phyloP scores from a whole-genome alignment of 768 basidiomycete genomes.

The Mycena indigotica region DNA sequence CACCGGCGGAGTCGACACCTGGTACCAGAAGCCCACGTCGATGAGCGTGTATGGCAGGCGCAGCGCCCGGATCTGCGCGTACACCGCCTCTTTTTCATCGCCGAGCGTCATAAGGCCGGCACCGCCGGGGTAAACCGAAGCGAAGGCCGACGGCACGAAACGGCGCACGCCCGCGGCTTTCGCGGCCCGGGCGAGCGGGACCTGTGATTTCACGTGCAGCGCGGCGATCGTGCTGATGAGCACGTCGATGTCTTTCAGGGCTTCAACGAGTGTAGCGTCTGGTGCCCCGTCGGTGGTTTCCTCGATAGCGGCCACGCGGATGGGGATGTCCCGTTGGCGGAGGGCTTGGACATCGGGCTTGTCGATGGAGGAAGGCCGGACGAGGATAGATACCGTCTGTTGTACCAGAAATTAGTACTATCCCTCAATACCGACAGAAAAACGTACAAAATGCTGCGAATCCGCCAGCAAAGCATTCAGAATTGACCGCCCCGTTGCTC shows the following conservation, averaged over 20 bases:
- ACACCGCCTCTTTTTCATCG: conserved; percentile 31
- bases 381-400: conserved; percentile 13
- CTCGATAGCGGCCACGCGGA: conserved; percentile 13
- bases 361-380: conserved; percentile 9
- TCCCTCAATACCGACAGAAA: neutral
- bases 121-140: conserved; percentile 10
- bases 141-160: conserved; percentile 17
- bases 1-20: conserved; percentile 19
- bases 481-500: conserved; percentile 12
- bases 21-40: conserved; percentile 37
- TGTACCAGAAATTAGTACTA: neutral
- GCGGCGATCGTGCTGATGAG: conserved; percentile 16
- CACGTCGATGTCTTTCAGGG: conserved; percentile 11
- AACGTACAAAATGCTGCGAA: conserved; percentile 3
- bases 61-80: conserved; percentile 26
- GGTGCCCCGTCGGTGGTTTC: no score
- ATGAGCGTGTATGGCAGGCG: conserved; percentile 33
- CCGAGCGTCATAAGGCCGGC: conserved; percentile 1
- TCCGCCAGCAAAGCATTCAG: conserved; percentile 6
- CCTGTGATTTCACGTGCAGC: conserved; percentile 3
- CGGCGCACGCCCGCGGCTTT: conserved; percentile 18
- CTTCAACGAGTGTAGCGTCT: neutral
- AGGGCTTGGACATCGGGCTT: conserved; percentile 8
- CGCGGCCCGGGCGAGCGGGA: conserved; percentile 12
- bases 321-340: conserved; percentile 2